Evolutionary conservation across 1,284 basidiomycete species (phyloP), one percentile per base, ranked within the genome.

Genomic region (Trametes sp.): DNA sequence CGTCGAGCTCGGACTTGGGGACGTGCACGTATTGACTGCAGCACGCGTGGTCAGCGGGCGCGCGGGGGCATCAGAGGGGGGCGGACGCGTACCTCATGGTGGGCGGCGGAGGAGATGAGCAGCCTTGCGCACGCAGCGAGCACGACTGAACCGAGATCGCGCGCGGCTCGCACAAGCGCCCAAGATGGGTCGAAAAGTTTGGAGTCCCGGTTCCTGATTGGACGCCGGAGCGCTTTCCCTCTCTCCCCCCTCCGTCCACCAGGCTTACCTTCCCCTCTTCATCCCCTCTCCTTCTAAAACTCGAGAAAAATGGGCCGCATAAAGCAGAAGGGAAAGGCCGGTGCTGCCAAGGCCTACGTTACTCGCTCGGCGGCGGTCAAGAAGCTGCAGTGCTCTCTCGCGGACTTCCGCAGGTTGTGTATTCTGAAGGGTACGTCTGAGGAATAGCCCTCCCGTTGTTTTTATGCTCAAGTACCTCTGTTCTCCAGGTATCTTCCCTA

Each of bases 1-100:
- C 98, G 76, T 98, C 95, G 62, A 99, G 87, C 81, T 99, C 98
- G 44, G 96, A 98, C 77, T 97, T 98, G 63, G 96, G 94, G 62
- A 96, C 91, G 77, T 98, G 94, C 67, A 95, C 92, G 83, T 96
- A 98, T 87, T 98, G 96, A 84, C 96, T 98, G 70, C 11, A 53
- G 35, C 10, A 16, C 19, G 16, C 1, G n/a, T n/a, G 21, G 23
- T 70, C 41, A 64, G 51, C 54, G 51, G 33, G 10, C 8, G 33
- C n/a, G 28, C 8, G 9, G n/a, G 28, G 48, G 29, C n/a, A 16
- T 50, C 21, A 33, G 44, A 26, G 33, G 14, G 1, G n/a, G 24
- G 26, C 46, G 21, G 24, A 48, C 16, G 59, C 74, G 59, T 57
- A 76, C 77, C 77, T 78, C 77, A 77, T 77, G 61, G 69, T 75